Percentiles rank a stretch among this genome's conserved stretches.
These are phyloP conservation scores for Colletotrichum liriopes DNA, from an alignment of 2,329 filamentous ascomycete genomes.

Conservation along the genomic window DNA sequence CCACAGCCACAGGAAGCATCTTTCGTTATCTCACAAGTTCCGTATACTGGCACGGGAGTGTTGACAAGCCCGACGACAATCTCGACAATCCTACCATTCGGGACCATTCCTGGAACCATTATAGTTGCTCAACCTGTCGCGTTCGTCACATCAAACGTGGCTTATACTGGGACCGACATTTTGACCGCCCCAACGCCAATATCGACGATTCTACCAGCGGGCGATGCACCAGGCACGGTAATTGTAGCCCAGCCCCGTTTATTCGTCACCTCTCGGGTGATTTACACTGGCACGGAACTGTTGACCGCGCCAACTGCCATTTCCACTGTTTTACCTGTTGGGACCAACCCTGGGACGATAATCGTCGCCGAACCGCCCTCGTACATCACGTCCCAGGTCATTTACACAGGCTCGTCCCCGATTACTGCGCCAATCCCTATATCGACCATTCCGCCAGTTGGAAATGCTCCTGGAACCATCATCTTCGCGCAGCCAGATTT, in stretches of 20 bases:
- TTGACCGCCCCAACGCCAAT: conserved; percentile 1
- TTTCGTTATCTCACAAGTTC: not conserved
- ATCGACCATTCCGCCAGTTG: conserved; percentile 23
- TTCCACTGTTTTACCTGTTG: conserved; percentile 22
- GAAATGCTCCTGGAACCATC: conserved; percentile 26
- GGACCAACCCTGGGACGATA: conserved; percentile 30
- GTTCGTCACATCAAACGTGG: conserved; percentile 33
- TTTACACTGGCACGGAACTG: conserved; percentile 9
- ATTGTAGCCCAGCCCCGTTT: conserved; percentile 2
- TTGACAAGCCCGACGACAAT: not conserved
- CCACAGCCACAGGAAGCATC: not conserved
- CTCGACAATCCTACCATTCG: conserved; percentile 14
- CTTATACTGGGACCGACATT: conserved; percentile 6
- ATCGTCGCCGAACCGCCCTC: conserved; percentile 23
- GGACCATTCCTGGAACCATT: conserved; percentile 29
- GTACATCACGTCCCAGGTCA: conserved; percentile 25
- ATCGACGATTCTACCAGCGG: not conserved
- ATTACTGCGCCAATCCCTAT: conserved; percentile 20
- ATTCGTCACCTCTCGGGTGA: conserved; percentile 9
- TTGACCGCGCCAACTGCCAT: conserved; percentile 2
- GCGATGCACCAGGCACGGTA: not conserved
- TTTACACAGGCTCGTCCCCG: conserved; percentile 9
- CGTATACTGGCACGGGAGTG: not conserved
- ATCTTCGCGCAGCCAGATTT: conserved; percentile 12
- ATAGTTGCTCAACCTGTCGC: conserved; percentile 24